Evolutionary conservation across 208 protist species (phyloP).

Genomic region (Vickermania spadyakhi): DNA sequence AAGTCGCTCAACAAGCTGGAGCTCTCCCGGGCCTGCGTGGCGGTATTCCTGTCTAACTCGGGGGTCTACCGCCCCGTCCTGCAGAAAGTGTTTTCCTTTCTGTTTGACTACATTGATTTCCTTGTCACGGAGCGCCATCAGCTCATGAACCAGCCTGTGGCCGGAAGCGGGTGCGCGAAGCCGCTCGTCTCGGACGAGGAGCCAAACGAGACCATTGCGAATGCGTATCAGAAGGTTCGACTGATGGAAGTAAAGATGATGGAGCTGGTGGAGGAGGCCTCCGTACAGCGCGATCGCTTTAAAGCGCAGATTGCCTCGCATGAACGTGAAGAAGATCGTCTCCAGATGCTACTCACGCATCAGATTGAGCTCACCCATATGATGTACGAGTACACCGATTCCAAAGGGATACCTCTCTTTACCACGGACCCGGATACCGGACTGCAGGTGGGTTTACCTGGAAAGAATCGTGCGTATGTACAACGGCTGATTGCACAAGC

Average conservation of each 20-base stretch:
- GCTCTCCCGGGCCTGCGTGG: conserved; percentile 57
- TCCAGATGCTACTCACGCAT: conserved; percentile 57
- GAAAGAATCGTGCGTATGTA: conserved; percentile 37
- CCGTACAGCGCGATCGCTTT: conserved; percentile 67
- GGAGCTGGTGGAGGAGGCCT: conserved; percentile 59
- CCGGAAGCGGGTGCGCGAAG: not conserved
- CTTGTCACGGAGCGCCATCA: conserved; percentile 27
- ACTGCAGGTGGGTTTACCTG: not conserved
- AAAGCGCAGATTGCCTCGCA: conserved; percentile 43
- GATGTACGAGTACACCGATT: conserved; percentile 15
- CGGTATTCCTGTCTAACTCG: conserved; percentile 70
- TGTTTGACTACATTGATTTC: conserved; percentile 66
- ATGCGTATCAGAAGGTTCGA: conserved; percentile 55
- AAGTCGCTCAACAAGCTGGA: conserved; percentile 28
- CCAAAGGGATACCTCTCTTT: not conserved
- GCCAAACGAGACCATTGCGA: conserved; percentile 33
- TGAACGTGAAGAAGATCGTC: conserved; percentile 23
- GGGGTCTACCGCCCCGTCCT: conserved; percentile 57
- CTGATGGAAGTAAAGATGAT: conserved; percentile 58
- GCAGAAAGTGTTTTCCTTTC: conserved; percentile 51
- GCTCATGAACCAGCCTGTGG: not conserved
- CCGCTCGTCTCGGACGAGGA: conserved; percentile 9
- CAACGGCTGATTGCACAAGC: conserved; percentile 52
- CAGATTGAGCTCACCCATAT: conserved; percentile 59
- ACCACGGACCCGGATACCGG: conserved; percentile 6